These are phyloP conservation scores for Kodamaea sagamina DNA, from an alignment of 805 yeast species.

Conservation along the genomic window DNA sequence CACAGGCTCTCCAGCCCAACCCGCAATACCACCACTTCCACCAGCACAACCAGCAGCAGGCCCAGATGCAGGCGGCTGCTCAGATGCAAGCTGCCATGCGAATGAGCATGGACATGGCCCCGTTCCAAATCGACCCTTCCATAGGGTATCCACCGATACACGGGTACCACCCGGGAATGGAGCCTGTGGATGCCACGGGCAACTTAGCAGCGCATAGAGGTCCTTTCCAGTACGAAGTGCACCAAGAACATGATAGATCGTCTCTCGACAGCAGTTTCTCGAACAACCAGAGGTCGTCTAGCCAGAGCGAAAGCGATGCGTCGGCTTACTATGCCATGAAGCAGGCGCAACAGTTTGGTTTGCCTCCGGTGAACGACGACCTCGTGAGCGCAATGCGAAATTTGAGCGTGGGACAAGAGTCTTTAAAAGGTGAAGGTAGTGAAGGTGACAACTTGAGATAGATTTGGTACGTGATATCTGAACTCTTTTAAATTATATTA, in stretches of 20 bases:
- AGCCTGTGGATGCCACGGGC: background rate
- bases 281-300: background rate
- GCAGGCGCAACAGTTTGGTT: background rate
- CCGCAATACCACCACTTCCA: conserved; percentile 29
- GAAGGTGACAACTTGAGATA: background rate
- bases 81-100: conserved; percentile 26
- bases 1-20: conserved; percentile 1
- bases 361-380: background rate
- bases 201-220: background rate
- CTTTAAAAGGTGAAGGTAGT: background rate
- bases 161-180: conserved; percentile 1
- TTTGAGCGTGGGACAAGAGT: background rate
- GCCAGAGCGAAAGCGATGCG: background rate
- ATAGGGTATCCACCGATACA: background rate
- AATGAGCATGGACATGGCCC: conserved; percentile 34
- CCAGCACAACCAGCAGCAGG: conserved; percentile 32
- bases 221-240: background rate
- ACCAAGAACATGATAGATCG: background rate
- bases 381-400: conserved; percentile 1
- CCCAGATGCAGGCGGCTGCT: conserved; percentile 25
- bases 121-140: conserved; percentile 13
- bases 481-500: too few relatives aligned
- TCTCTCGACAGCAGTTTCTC: conserved; percentile 1
- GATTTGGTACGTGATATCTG: too few relatives aligned
- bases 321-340: background rate